Evolutionary conservation across 441 rosid genomes (phyloP).

Genomic region (Euphorbia corollata): DNA sequence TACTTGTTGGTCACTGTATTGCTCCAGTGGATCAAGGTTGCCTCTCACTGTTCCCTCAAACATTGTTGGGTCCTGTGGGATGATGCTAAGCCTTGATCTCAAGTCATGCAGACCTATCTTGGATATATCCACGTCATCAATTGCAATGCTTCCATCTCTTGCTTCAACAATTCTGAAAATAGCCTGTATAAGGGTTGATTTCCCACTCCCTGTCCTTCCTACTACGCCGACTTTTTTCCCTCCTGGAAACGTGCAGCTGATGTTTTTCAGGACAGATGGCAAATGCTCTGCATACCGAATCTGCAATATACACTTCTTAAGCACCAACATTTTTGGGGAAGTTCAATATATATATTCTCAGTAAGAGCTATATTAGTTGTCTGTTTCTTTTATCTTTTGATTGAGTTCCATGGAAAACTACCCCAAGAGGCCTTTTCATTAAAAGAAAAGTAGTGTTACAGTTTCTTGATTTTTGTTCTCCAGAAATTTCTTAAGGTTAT

Average conservation of each 20-base stretch:
- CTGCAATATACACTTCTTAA: constrained; percentile 30
- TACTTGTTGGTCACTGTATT: constrained; percentile 53
- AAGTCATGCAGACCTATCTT: constrained; percentile 85
- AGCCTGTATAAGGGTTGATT: constrained; percentile 87
- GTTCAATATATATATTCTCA: background rate
- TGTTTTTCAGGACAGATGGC: constrained; percentile 70
- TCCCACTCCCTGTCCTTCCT: constrained; percentile 93
- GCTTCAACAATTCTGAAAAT: constrained; percentile 83
- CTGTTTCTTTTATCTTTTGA: background rate
- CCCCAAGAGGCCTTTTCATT: background rate
- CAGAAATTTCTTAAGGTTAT: constrained; percentile 1
- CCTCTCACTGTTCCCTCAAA: constrained; percentile 85
- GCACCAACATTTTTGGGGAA: background rate
- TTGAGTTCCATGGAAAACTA: background rate
- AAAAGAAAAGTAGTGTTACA: background rate
- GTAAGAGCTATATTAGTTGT: background rate
- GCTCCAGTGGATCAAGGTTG: constrained; percentile 72
- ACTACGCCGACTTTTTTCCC: constrained; percentile 80
- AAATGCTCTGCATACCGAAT: constrained; percentile 88
- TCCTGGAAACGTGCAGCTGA: constrained; percentile 79
- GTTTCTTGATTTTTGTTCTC: background rate
- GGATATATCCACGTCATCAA: constrained; percentile 69
- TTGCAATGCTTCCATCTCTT: constrained; percentile 69
- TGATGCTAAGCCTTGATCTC: constrained; percentile 80
- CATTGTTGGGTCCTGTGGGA: constrained; percentile 90